Evolutionary conservation across 139 green algal genomes (phyloP).

Genomic region (Micractinium sp.): DNA sequence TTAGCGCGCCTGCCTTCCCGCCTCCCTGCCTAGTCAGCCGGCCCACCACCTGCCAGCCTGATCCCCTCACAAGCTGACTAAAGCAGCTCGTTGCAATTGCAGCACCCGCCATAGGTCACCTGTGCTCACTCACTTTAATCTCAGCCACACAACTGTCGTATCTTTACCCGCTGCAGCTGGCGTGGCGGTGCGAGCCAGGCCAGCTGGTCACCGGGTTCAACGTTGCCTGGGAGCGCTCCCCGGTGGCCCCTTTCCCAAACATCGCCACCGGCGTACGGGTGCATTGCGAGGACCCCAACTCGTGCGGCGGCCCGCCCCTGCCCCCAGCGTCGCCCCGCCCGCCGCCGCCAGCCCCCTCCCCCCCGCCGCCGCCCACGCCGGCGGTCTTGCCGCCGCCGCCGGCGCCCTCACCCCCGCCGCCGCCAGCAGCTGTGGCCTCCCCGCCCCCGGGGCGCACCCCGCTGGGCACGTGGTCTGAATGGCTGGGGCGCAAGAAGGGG

Average conservation of each 20-base stretch:
- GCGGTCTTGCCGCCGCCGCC: background rate
- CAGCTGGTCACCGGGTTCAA: conserved; percentile 15
- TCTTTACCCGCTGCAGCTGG: background rate
- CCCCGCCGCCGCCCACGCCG: background rate
- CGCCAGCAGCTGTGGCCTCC: background rate
- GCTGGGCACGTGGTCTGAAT: background rate
- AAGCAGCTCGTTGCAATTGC: background rate
- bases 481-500: background rate
- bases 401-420: background rate
- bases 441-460: background rate
- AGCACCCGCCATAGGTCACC: background rate
- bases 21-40: background rate
- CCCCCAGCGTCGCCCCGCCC: background rate
- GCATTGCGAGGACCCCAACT: conserved; percentile 8
- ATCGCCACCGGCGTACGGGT: conserved; percentile 3
- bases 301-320: background rate
- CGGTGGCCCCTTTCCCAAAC: background rate
- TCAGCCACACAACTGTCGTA: background rate
- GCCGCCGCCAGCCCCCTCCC: background rate
- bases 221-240: conserved; percentile 4
- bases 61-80: no score
- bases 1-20: no score
- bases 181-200: background rate
- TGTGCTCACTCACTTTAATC: background rate
- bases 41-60: no score